Base-by-base conservation (phyloP, 352 stramenopile genomes). In the Phytopythium chamaehyphon region DNA sequence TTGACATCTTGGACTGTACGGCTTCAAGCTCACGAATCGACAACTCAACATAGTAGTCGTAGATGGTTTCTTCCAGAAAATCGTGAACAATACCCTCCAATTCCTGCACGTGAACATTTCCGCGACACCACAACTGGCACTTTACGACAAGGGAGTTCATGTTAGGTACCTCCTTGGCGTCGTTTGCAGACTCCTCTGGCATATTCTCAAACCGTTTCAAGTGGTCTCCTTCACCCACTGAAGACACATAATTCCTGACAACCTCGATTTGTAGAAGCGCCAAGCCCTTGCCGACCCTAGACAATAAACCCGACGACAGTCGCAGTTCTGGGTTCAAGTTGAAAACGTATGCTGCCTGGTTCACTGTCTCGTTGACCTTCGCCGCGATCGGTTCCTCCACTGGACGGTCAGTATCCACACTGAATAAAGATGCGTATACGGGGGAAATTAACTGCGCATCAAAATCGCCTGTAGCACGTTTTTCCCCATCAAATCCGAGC, bases 311-410 rank as follows among this genome's bases (percentile, higher is more conserved):
- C 48, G 75, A 73, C 4, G 82, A 88, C 15, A 90, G 66, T 5
- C 84, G 74, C 35, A 95, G 62, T 54, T 95, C 84, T 1, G 84
- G 79, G 28, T 93, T 95, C 40, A 95, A 47, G 51, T 95, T 95
- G 43, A 95, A 51, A 22, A 90, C 76, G 35, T 92, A 95, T 2
- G 73, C 74, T 16, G 66, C 62, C 1, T 86, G 62, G 14, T 69
- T 75, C 16, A 81, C 36, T 10, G 69, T 49, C 50, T 76, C 65
- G 50, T 59, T 52, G 14, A 18, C 12, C 35, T 19, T 9, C 18
- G 8, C 45, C 6, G 16, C 7, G 11, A 7, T 40, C 10, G 21
- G 16, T 10, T 12, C 2, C 6, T 22, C 28, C 6, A 39, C 28
- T 5, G 3, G 8, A 39, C 28, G 15, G 28, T 10, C 23, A 19